These are phyloP conservation scores for Rhodotorula sphaerocarpa DNA, from an alignment of 768 basidiomycete genomes.

Conservation along the genomic window DNA sequence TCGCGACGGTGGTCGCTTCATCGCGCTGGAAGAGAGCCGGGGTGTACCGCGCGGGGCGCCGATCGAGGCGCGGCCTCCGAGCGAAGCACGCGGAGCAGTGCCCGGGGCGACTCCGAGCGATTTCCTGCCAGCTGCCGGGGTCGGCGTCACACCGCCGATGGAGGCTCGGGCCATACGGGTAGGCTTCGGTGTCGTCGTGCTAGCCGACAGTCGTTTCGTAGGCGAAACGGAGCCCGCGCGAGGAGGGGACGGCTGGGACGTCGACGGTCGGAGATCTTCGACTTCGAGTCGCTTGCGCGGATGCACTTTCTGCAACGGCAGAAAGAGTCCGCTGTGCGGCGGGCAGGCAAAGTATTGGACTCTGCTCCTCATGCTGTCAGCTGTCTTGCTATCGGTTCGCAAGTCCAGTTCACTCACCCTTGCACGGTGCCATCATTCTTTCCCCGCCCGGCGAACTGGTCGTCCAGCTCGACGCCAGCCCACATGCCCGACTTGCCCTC, in stretches of 20 bases:
- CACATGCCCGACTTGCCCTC: constrained; percentile 81
- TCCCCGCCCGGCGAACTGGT: constrained; percentile 78
- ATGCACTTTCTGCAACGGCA: constrained; percentile 64
- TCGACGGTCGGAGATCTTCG: not conserved
- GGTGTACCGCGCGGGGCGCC: too few relatives aligned
- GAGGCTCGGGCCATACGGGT: constrained; percentile 19
- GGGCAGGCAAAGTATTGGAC: constrained; percentile 78
- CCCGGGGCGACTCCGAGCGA: constrained; percentile 26
- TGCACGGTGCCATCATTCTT: constrained; percentile 88
- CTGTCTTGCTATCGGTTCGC: not conserved
- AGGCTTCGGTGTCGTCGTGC: constrained; percentile 18
- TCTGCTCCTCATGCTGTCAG: constrained; percentile 44
- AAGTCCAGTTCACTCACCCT: constrained; percentile 55
- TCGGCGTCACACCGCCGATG: constrained; percentile 19
- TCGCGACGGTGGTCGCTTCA: constrained; percentile 25
- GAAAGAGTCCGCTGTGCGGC: constrained; percentile 81
- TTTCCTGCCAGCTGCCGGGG: constrained; percentile 19
- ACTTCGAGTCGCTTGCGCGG: not conserved
- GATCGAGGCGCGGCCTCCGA: not conserved
- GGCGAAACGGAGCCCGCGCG: constrained; percentile 9
- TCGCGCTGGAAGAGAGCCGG: too few relatives aligned
- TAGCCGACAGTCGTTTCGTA: constrained; percentile 5
- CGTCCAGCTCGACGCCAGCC: constrained; percentile 85
- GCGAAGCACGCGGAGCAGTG: constrained; percentile 1
- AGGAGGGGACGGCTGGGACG: constrained; percentile 9